phyloP scores from a whole-genome alignment of 2,329 filamentous ascomycete genomes.

The Zymoseptoria pseudotritici region DNA sequence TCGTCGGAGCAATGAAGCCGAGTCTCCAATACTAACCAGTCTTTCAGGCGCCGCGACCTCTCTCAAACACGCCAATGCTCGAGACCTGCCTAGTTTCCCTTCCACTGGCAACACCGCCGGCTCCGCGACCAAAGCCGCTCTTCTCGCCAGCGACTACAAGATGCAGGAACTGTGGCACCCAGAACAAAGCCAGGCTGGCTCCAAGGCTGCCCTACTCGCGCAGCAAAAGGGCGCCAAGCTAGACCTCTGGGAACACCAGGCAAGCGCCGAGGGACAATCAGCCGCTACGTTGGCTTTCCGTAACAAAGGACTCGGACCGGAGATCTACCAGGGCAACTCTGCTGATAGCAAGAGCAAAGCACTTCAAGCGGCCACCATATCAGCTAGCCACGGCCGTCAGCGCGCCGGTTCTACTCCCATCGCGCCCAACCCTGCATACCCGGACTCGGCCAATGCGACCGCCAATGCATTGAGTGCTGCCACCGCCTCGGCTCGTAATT shows the following conservation, averaged over 20 bases:
- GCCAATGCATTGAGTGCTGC: conserved; percentile 68
- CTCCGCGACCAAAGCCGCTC: conserved; percentile 53
- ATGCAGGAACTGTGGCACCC: conserved; percentile 57
- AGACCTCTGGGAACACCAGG: conserved; percentile 45
- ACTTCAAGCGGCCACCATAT: conserved; percentile 66
- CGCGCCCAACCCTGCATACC: conserved; percentile 39
- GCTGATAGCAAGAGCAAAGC: conserved; percentile 56
- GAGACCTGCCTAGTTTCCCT: conserved; percentile 68
- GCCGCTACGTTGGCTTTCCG: conserved; percentile 63
- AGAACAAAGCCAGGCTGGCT: conserved; percentile 56
- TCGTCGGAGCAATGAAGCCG: conserved; percentile 8
- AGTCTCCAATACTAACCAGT: background rate
- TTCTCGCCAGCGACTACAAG: conserved; percentile 54
- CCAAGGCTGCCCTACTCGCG: conserved; percentile 68
- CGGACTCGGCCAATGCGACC: conserved; percentile 53
- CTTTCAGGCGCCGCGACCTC: conserved; percentile 51
- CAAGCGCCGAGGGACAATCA: conserved; percentile 52
- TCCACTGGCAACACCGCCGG: conserved; percentile 64
- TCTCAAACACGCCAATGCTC: conserved; percentile 64
- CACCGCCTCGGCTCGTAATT: conserved; percentile 55
- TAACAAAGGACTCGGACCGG: conserved; percentile 41
- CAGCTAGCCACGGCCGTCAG: conserved; percentile 56
- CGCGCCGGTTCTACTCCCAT: conserved; percentile 56
- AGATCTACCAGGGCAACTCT: conserved; percentile 41
- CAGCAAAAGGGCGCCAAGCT: conserved; percentile 46